Evolutionary conservation across 257 asterid genomes (phyloP).

Genomic region (Nicotiana noctiflora): DNA sequence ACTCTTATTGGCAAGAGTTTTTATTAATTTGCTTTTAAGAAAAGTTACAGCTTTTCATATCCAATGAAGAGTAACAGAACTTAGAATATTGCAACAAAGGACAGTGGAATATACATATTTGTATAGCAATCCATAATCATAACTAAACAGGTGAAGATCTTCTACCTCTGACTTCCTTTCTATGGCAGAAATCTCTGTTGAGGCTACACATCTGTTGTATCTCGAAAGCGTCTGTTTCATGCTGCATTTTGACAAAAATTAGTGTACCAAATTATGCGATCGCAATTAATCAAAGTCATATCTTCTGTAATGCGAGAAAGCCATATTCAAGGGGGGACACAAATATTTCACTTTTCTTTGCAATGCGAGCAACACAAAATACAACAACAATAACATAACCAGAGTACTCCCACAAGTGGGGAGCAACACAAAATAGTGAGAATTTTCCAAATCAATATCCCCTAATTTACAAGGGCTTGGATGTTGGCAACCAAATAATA

Average conservation of each 20-base stretch:
- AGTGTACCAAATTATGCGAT: neutral
- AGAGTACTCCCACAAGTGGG: too few relatives aligned
- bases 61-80: neutral
- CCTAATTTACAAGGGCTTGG: neutral
- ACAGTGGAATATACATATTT: neutral
- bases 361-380: neutral
- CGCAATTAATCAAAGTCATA: neutral
- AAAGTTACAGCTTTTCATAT: too few relatives aligned
- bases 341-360: neutral
- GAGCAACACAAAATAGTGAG: neutral
- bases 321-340: neutral
- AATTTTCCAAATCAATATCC: neutral
- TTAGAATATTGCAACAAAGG: neutral
- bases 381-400: too few relatives aligned
- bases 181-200: conserved; percentile 22
- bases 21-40: neutral
- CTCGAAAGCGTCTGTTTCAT: conserved; percentile 47
- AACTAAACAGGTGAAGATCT: neutral
- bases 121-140: neutral
- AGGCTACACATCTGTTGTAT: conserved; percentile 32
- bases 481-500: neutral
- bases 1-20: neutral
- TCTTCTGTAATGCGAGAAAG: neutral
- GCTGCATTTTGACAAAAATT: conserved; percentile 33
- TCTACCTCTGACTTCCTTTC: conserved; percentile 43